Evolutionary conservation across 805 yeast genomes (phyloP), one percentile per base, ranked within the genome.

Genomic region (Maudiozyma saulgeensis): DNA sequence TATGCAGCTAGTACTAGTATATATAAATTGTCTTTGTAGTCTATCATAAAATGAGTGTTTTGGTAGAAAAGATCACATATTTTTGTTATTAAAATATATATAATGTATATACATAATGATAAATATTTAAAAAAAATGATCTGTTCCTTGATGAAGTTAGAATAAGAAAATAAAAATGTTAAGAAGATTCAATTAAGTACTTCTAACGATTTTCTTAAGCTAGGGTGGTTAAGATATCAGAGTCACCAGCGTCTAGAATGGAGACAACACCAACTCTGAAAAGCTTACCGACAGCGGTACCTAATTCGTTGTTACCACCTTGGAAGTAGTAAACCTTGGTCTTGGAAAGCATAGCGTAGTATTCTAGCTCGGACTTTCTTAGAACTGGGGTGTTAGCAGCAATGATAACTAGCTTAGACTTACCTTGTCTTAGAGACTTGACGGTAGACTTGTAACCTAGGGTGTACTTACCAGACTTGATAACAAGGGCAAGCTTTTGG

Each of bases 301-400:
- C 98, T 72, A 91, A 87, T 81, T 91, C 98, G 80, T 91, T 91
- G 96, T 91, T 91, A 77, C 96, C 95, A 82, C 97, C 98, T 78
- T 84, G 93, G 95, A 90, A 93, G 90, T 90, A 95, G 93, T 91
- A 90, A 59, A 77, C 79, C 71, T 81, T 81, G 74, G 96, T 87
- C 87, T 90, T 91, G 74, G 98, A 86, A 75, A 93, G 85, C 99
- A 93, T 91, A 71, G 98, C 97, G 88, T 93, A 93, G 85, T 93
- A 93, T 83, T 93, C 99, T 76, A 93, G 84, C 84, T 93, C 99
- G 66, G 98, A 88, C 82, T 93, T 91, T 85, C 98, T 91, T 77
- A 93, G 86, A 69, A 91, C 95, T 79, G 99, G 99, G 71, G 98
- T 93, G 93, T 93, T 93, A 74, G 95, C 93, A 69, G 99, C 96